Conservation (phyloP, 805 yeast genomes). For the Lipomyces sp. region DNA sequence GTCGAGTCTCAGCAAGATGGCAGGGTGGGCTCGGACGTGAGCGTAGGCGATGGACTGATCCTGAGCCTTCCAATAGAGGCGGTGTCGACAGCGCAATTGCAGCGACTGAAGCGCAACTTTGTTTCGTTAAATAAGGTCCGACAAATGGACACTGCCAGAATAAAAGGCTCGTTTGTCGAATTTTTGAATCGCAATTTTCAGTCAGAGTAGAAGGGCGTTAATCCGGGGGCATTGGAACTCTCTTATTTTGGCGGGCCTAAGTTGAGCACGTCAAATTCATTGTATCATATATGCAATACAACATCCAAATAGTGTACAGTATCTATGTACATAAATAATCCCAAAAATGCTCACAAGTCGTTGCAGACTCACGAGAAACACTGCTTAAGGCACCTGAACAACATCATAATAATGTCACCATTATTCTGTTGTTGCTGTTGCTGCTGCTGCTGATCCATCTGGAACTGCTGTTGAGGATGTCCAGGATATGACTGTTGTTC, state of each 20-base stretch:
- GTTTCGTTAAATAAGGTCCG: slow-evolving; percentile 78
- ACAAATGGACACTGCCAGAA: slow-evolving; percentile 64
- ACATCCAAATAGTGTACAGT: too few relatives aligned
- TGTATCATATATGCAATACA: not conserved
- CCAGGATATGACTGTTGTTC: slow-evolving; percentile 31
- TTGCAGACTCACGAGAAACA: not conserved
- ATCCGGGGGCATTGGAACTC: not conserved
- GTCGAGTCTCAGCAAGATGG: slow-evolving; percentile 60
- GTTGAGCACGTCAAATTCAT: too few relatives aligned
- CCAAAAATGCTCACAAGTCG: too few relatives aligned
- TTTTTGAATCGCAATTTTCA: slow-evolving; percentile 62
- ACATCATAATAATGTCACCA: slow-evolving; percentile 16
- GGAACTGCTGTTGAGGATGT: slow-evolving; percentile 30
- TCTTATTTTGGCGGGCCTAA: too few relatives aligned
- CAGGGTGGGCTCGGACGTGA: slow-evolving; percentile 37
- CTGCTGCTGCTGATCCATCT: slow-evolving; percentile 29
- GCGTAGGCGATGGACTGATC: slow-evolving; percentile 41
- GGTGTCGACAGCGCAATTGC: slow-evolving; percentile 72
- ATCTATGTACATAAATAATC: not conserved
- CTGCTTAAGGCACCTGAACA: not conserved
- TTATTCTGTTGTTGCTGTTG: slow-evolving; percentile 30
- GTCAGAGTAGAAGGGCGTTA: slow-evolving; percentile 11
- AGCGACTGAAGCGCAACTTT: slow-evolving; percentile 78
- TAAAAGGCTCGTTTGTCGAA: slow-evolving; percentile 70
- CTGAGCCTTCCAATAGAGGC: slow-evolving; percentile 62